Percentiles rank a stretch among this genome's conserved stretches.
Conservation (phyloP, 2,329 filamentous ascomycete genomes). For the Didymella glomerata region DNA sequence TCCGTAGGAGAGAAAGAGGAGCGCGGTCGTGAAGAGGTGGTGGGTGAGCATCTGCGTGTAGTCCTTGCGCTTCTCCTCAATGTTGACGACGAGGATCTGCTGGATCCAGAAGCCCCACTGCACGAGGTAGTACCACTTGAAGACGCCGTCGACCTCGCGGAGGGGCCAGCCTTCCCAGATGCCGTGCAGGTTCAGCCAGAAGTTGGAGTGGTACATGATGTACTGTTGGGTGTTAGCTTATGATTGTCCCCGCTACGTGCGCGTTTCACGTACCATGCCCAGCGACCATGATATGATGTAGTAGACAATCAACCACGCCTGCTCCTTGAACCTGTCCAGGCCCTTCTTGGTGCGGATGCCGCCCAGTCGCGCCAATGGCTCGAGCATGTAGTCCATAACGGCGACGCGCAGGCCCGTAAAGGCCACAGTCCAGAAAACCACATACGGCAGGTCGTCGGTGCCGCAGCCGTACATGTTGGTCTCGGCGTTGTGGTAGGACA, state of each 20-base stretch:
- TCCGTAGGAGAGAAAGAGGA: slow-evolving; percentile 83
- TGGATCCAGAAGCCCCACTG: slow-evolving; percentile 95
- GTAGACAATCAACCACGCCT: slow-evolving; percentile 90
- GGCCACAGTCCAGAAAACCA: slow-evolving; percentile 79
- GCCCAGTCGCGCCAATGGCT: slow-evolving; percentile 74
- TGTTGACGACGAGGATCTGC: slow-evolving; percentile 91
- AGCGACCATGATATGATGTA: slow-evolving; percentile 82
- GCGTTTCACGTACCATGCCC: slow-evolving; percentile 71
- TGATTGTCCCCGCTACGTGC: not conserved
- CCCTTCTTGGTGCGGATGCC: slow-evolving; percentile 81
- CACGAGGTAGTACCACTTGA: slow-evolving; percentile 89
- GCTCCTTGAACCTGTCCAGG: slow-evolving; percentile 86
- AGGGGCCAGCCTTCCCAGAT: slow-evolving; percentile 88
- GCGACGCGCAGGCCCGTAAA: slow-evolving; percentile 87
- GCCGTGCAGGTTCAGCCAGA: slow-evolving; percentile 77
- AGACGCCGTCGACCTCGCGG: slow-evolving; percentile 74
- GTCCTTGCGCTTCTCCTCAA: slow-evolving; percentile 93
- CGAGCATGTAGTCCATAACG: slow-evolving; percentile 85
- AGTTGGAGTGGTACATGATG: slow-evolving; percentile 78
- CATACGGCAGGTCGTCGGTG: slow-evolving; percentile 79
- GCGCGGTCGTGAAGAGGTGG: slow-evolving; percentile 85
- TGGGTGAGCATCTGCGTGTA: slow-evolving; percentile 96
- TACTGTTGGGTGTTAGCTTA: slow-evolving; percentile 64
- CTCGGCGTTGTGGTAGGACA: slow-evolving; percentile 80
- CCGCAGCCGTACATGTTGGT: slow-evolving; percentile 78